A percentile compares a stretch with the other conserved stretches of the same genome.
Evolutionary conservation across 768 basidiomycete species (phyloP).

Genomic region (Leccinum variicolor): DNA sequence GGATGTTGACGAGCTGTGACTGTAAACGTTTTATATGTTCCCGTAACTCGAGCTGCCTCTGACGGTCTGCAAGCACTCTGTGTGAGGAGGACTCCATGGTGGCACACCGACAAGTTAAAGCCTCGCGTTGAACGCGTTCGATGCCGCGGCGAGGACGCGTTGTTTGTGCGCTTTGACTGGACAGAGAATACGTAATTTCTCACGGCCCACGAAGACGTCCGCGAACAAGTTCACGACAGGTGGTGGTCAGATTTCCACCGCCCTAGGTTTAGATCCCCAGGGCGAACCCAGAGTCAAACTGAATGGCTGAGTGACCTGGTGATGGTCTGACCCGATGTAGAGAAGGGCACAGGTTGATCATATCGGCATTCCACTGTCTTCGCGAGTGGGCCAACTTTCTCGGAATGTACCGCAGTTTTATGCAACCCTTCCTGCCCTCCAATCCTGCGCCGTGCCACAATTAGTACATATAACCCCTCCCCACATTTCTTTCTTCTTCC

Average conservation of each 20-base stretch:
- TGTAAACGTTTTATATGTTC: slow-evolving; percentile 56
- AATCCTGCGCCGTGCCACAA: slow-evolving; percentile 25
- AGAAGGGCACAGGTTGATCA: slow-evolving; percentile 15
- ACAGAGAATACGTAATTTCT: slow-evolving; percentile 19
- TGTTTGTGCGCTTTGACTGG: slow-evolving; percentile 14
- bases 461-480: slow-evolving; percentile 24
- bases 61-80: slow-evolving; percentile 36
- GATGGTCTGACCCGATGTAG: slow-evolving; percentile 7
- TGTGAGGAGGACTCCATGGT: slow-evolving; percentile 56
- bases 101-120: background rate
- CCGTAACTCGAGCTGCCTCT: slow-evolving; percentile 47
- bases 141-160: slow-evolving; percentile 18
- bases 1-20: slow-evolving; percentile 45
- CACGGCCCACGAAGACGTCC: slow-evolving; percentile 10
- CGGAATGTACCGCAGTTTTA: slow-evolving; percentile 33
- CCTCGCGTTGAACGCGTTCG: slow-evolving; percentile 17
- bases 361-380: slow-evolving; percentile 10
- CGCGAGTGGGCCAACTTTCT: slow-evolving; percentile 13
- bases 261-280: slow-evolving; percentile 7
- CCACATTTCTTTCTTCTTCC: slow-evolving; percentile 1
- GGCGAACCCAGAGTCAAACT: background rate
- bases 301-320: slow-evolving; percentile 7
- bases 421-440: slow-evolving; percentile 20
- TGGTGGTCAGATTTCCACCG: slow-evolving; percentile 1
- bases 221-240: background rate